Evolutionary conservation across 495 filamentous ascomycete genomes (phyloP).

Genomic region (Chaetomidium leptoderma): DNA sequence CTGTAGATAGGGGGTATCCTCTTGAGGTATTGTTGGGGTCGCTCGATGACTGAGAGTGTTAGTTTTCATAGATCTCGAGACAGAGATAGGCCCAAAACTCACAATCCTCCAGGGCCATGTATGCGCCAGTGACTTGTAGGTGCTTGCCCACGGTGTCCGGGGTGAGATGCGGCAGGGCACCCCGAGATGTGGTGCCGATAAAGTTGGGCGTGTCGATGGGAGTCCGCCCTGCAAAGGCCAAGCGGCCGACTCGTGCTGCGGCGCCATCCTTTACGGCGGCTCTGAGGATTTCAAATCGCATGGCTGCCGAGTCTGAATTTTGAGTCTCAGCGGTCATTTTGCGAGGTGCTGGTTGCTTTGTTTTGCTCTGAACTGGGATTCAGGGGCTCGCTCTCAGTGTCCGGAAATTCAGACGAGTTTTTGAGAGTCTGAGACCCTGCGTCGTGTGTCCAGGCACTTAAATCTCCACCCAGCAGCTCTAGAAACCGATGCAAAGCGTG

Average conservation of each 20-base stretch:
- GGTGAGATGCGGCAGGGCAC: slow-evolving; percentile 77
- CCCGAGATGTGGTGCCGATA: slow-evolving; percentile 73
- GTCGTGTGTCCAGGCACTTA: background rate
- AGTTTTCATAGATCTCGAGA: slow-evolving; percentile 23
- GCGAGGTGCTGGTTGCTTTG: background rate
- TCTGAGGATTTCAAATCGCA: slow-evolving; percentile 44
- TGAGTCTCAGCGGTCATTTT: slow-evolving; percentile 23
- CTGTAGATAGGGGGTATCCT: slow-evolving; percentile 41
- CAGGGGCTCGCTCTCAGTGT: background rate
- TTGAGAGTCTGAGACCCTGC: background rate
- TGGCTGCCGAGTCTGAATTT: slow-evolving; percentile 15
- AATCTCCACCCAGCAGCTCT: background rate
- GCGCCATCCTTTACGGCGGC: slow-evolving; percentile 30
- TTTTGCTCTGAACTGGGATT: background rate
- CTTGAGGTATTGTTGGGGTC: slow-evolving; percentile 44
- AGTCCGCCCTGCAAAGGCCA: slow-evolving; percentile 56
- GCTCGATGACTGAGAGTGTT: slow-evolving; percentile 67
- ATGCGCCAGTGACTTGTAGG: slow-evolving; percentile 62
- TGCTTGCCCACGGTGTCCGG: slow-evolving; percentile 73
- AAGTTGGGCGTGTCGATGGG: slow-evolving; percentile 75
- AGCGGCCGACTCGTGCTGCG: slow-evolving; percentile 55
- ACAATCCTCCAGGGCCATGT: slow-evolving; percentile 93
- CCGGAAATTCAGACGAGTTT: background rate
- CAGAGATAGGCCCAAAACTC: slow-evolving; percentile 28
- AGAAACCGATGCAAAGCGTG: background rate